Evolutionary conservation across 2,329 filamentous ascomycete species (phyloP).

Genomic region (Aciculosporium take): DNA sequence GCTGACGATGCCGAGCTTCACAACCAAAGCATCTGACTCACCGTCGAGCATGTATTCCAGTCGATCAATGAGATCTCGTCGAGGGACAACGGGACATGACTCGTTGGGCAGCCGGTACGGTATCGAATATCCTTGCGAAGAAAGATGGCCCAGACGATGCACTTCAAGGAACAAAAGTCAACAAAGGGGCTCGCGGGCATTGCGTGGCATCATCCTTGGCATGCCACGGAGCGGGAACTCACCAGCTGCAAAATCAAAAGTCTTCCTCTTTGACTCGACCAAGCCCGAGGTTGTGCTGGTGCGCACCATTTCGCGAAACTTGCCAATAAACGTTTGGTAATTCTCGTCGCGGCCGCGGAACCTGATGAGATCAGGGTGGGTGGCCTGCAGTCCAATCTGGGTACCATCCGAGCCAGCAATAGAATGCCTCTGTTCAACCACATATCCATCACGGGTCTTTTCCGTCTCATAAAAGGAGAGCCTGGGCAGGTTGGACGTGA

Average conservation of each 20-base stretch:
- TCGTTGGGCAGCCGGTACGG: conserved; percentile 9
- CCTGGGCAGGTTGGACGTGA: conserved; percentile 11
- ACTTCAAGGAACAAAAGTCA: conserved; percentile 3
- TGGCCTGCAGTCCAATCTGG: conserved; percentile 11
- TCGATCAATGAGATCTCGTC: conserved; percentile 9
- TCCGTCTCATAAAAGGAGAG: conserved; percentile 16
- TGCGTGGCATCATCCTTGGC: not conserved
- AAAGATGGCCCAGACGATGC: conserved; percentile 9
- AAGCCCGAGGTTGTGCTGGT: conserved; percentile 6
- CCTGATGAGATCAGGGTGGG: conserved; percentile 12
- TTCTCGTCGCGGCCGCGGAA: conserved; percentile 14
- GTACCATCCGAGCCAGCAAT: conserved; percentile 13
- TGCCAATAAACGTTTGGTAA: conserved; percentile 11
- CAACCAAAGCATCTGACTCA: conserved; percentile 3
- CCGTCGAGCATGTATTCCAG: conserved; percentile 9
- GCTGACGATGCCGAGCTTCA: conserved; percentile 11
- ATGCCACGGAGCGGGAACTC: not conserved
- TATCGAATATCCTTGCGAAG: conserved; percentile 9
- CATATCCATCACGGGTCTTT: conserved; percentile 11
- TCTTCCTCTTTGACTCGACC: conserved; percentile 10
- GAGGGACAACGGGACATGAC: conserved; percentile 6
- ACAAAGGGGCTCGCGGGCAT: not conserved
- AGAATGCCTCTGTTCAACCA: conserved; percentile 14
- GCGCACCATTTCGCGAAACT: conserved; percentile 12
- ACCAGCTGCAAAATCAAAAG: conserved; percentile 10